Conservation (phyloP, 2,329 filamentous ascomycete genomes). For the Ophiostoma ulmi region DNA sequence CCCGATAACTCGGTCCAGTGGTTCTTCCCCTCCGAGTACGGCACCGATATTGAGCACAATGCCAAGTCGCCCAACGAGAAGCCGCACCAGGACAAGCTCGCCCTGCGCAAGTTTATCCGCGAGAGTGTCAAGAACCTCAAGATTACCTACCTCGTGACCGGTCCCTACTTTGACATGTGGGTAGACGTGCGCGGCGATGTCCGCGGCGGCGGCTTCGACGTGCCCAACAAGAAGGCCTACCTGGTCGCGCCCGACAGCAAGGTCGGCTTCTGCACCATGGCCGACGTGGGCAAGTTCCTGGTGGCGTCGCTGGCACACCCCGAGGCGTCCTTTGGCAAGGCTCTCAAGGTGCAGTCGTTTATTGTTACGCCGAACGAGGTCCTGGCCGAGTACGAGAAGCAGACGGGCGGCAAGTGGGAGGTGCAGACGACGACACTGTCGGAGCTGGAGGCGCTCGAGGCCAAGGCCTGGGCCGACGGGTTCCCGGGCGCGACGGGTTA, state of each 20-base stretch:
- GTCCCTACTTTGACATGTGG: slow-evolving; percentile 63
- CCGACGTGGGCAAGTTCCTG: slow-evolving; percentile 64
- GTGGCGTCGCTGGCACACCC: slow-evolving; percentile 57
- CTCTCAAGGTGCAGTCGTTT: slow-evolving; percentile 66
- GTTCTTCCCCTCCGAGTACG: slow-evolving; percentile 65
- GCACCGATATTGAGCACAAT: slow-evolving; percentile 60
- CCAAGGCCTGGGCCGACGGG: slow-evolving; percentile 52
- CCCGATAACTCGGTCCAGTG: slow-evolving; percentile 48
- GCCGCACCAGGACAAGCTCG: slow-evolving; percentile 65
- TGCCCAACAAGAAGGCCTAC: slow-evolving; percentile 51
- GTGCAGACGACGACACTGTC: slow-evolving; percentile 46
- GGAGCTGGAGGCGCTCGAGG: slow-evolving; percentile 52
- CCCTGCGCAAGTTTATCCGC: slow-evolving; percentile 57
- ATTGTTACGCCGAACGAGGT: slow-evolving; percentile 59
- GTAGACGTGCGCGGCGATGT: slow-evolving; percentile 40
- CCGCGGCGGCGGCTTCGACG: slow-evolving; percentile 54
- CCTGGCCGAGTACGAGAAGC: slow-evolving; percentile 61
- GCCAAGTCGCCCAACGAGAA: slow-evolving; percentile 54
- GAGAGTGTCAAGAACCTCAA: slow-evolving; percentile 50
- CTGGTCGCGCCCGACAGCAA: slow-evolving; percentile 57
- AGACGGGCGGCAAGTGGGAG: slow-evolving; percentile 57
- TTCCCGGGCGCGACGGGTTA: slow-evolving; percentile 48
- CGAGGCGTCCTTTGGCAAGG: slow-evolving; percentile 47
- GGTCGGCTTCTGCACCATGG: slow-evolving; percentile 65
- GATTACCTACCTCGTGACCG: slow-evolving; percentile 65